Conservation (phyloP, 2,329 filamentous ascomycete species). For the Monosporascus ibericus region DNA sequence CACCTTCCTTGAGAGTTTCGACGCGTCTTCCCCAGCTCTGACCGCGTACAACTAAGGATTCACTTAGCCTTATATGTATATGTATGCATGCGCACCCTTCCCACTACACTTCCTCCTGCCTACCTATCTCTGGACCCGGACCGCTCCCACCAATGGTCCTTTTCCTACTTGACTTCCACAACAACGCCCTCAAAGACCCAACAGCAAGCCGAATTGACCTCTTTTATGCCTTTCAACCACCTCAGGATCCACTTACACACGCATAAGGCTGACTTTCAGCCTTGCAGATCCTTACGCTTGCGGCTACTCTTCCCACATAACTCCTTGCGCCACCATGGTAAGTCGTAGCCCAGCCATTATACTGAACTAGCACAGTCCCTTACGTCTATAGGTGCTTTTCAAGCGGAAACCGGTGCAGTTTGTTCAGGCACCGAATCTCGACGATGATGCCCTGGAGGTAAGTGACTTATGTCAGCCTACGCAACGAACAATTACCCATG, state of each 20-base stretch:
- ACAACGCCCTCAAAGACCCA: conserved; percentile 17
- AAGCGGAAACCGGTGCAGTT: conserved; percentile 93
- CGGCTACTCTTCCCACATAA: conserved; percentile 6
- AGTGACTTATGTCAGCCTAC: conserved; percentile 11
- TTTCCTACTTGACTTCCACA: conserved; percentile 10
- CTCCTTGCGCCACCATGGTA: conserved; percentile 28
- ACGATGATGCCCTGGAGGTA: conserved; percentile 82
- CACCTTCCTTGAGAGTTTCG: conserved; percentile 1
- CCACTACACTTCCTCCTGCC: conserved; percentile 5
- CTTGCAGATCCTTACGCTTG: conserved; percentile 32
- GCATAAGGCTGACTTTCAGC: conserved; percentile 32
- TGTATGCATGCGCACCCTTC: conserved; percentile 1
- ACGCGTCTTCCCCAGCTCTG: conserved; percentile 12
- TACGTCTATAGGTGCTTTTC: conserved; percentile 68
- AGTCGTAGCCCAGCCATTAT: conserved; percentile 1
- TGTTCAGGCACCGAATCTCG: conserved; percentile 62
- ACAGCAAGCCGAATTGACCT: conserved; percentile 10
- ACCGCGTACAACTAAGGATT: conserved; percentile 12
- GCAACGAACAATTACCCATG: conserved; percentile 2
- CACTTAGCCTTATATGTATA: conserved; percentile 14
- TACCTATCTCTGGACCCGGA: conserved; percentile 17
- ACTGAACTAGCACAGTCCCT: conserved; percentile 9
- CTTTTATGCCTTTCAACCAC: conserved; percentile 7
- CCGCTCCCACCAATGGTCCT: conserved; percentile 6
- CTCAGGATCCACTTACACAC: conserved; percentile 21